phyloP scores from a whole-genome alignment of 2,329 filamentous ascomycete genomes.

The Colletotrichum euphorbiae region DNA sequence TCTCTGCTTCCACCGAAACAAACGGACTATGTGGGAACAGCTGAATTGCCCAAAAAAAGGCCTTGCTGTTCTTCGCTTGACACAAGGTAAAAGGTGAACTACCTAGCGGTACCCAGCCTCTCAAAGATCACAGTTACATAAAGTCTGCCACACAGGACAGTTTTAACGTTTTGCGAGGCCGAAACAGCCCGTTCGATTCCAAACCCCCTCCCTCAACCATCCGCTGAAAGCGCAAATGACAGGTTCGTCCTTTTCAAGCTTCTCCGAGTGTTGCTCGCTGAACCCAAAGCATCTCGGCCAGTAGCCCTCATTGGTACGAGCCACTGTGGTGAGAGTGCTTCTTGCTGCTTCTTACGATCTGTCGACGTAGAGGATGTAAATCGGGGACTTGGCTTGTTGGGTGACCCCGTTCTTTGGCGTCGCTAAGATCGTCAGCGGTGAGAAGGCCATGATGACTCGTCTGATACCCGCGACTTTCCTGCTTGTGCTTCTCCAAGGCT shows the following conservation, averaged over 20 bases:
- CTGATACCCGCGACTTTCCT: neutral
- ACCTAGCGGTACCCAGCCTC: neutral
- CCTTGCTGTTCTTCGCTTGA: neutral
- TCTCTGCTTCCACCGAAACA: too few relatives aligned
- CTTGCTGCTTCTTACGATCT: neutral
- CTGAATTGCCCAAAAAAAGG: neutral
- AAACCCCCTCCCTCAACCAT: neutral
- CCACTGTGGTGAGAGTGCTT: neutral
- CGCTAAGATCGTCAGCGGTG: neutral
- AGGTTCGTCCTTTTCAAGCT: neutral
- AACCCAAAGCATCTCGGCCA: neutral
- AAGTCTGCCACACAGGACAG: conserved; percentile 4
- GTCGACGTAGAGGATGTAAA: neutral
- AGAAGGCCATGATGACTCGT: neutral
- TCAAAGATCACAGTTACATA: neutral
- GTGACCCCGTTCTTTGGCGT: neutral
- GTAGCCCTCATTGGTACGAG: neutral
- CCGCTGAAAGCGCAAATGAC: neutral
- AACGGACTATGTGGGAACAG: neutral
- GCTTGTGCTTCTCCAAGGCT: neutral
- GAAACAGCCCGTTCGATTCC: neutral
- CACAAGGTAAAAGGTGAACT: neutral
- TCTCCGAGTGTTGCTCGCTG: neutral
- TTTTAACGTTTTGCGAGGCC: neutral
- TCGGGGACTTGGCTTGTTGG: neutral